Evolutionary conservation across 768 basidiomycete species (phyloP), one percentile per base, ranked within the genome.

Genomic region (Naganishia vishniacii): DNA sequence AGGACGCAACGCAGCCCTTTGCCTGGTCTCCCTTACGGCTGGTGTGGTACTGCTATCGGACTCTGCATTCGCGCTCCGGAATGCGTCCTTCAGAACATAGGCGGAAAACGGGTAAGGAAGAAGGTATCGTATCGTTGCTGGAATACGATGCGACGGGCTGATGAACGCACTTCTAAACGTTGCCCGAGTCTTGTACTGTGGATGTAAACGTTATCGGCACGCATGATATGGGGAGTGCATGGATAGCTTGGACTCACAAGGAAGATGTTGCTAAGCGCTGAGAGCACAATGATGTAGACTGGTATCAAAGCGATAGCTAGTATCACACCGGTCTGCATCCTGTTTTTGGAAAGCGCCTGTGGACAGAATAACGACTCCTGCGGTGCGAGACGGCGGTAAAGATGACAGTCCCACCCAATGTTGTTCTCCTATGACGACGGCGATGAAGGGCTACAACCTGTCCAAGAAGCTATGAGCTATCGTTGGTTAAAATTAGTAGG

Each of bases 241-340:
- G 23, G 9, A 16, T 6, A 16, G 25, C 13, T 12, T 28, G 3
- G 20, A 41, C 61, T 62, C 18, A 62, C 61, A 11, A 37, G 32
- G 16, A 62, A 31, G 12, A 48, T 20, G 28, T 48, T 62, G 48
- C 41, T 32, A 11, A 42, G 9, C 20, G 49, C 23, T 2, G 46
- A 62, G n/a, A 62, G 31, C 4, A 62, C 12, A 31, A 62, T 18
- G 61, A 62, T 40, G 31, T 62, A 62, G 18, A 28, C 61, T n/a
- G 61, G 61, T 34, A 62, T 48, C 16, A 62, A 26, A 26, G 46
- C 46, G 34, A 62, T 37, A 40, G 61, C 61, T 28, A 62, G 46
- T 31, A 47, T 62, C 7, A 47, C 46, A n/a, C 46, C 42, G 16
- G 59, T 45, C 32, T 47, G 59, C 42, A 60, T 47, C 12, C 26